Evolutionary conservation across 1,284 basidiomycete species (phyloP), one percentile per base, ranked within the genome.

Genomic region (Cystobasidium pallidum): DNA sequence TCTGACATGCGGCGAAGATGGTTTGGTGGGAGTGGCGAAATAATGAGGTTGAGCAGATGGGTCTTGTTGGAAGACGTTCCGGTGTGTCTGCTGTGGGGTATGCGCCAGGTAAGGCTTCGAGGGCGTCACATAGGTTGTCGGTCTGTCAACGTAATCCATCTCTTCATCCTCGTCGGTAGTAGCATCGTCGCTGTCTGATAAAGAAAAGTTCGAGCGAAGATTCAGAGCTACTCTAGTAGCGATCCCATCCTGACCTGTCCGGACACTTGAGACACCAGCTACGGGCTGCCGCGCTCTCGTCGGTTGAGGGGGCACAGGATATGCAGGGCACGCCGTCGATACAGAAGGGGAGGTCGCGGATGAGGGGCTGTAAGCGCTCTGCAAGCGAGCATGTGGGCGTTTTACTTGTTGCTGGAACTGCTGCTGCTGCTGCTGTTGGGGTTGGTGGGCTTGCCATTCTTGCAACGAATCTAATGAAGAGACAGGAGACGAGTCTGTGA

Each of bases 381-480:
- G 59, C n/a, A 59, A 28, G 19, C 52, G 58, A 26, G 67, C 57
- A 17, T 63, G 68, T 8, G 64, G 24, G 10, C 61, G 59, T 52
- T 71, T 71, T 45, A 71, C 36, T 43, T 63, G 58, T 32, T 70
- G 58, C 32, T 70, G 51, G 26, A 70, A 54, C 32, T 55, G n/a
- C n/a, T n/a, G n/a, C n/a, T n/a, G n/a, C n/a, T n/a, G 54, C n/a
- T 57, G 54, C 51, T 71, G 68, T 49, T 71, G 54, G 39, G 52
- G 32, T 57, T 71, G 68, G 30, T 71, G 68, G 21, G 30, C 34
- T 45, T 52, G 59, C 68, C 68, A 71, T 39, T 64, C 68, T 57
- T 71, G 68, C 49, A 71, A 30, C 6, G 68, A 71, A 36, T 71
- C 68, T 8, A 71, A 59, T 17, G 68, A 71, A 10, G 68, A 71